Base-by-base conservation (phyloP, 139 green algal species). In the Coccomyxa sp. region DNA sequence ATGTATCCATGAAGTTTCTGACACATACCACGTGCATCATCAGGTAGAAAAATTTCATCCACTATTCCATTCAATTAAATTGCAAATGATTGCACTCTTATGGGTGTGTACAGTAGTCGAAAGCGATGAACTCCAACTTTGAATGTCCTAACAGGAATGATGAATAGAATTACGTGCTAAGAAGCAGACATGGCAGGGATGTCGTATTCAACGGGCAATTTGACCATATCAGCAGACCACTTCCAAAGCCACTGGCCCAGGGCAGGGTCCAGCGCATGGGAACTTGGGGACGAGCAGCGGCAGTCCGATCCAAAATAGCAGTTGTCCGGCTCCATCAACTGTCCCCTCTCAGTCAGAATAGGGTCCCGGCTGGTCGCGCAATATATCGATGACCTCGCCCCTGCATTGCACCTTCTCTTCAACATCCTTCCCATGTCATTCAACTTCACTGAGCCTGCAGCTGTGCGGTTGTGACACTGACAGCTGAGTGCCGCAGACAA, bases 291-390 rank as follows among this genome's bases (percentile, higher is more conserved):
- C 15, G 84, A 58, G 57, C 86, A 88, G 0, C 80, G 17, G 77
- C 89, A 92, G 82, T 90, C 91, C 31, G 87, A 90, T 79, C 91
- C 84, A 32, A 94, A 89, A 77, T 94, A 95, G 68, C 86, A 91
- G 51, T 80, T 30, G 13, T 87, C 91, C 25, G 76, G 18, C 0
- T 80, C 84, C 82, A 87, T 32, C 85, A 88, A 12, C 90, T 84
- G 13, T 85, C 86, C 60, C 87, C 88, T 92, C 80, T 51, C 67
- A 58, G 25, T 75, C n/a, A 27, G 31, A 10, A 79, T 75, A 11
- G 58, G 78, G 30, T 79, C 13, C 27, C 71, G 21, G 77, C 77
- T 75, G 21, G 80, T 82, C 27, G 68, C 67, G 14, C 67, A 77
- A 51, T 74, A 28, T 32, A 82, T 30, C 57, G 77, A 77, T 31